phyloP scores from a whole-genome alignment of 2,329 filamentous ascomycete genomes.

The Penicillium palitans region DNA sequence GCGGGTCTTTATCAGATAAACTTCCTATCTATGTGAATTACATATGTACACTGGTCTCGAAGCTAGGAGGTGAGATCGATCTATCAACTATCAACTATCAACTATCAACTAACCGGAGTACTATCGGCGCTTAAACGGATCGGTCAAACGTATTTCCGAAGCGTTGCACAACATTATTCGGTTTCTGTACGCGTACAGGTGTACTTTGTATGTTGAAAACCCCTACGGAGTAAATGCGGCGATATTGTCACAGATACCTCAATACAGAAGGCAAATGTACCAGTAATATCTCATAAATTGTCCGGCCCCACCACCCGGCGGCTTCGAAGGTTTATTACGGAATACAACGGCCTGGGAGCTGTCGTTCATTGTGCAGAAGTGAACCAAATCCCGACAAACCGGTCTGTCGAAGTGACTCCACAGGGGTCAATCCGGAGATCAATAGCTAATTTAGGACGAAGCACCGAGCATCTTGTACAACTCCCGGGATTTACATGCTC shows the following conservation, averaged over 20 bases:
- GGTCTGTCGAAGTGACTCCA: neutral
- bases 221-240: neutral
- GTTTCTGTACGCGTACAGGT: too few relatives aligned
- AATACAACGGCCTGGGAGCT: neutral
- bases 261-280: neutral
- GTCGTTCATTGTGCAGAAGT: neutral
- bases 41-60: neutral
- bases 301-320: neutral
- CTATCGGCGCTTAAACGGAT: neutral
- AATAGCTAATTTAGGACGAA: neutral
- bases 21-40: neutral
- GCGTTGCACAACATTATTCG: neutral
- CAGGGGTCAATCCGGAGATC: neutral
- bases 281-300: neutral
- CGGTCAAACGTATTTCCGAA: neutral
- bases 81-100: too few relatives aligned
- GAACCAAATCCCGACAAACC: neutral
- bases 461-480: neutral
- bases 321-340: neutral
- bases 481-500: neutral
- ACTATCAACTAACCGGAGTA: too few relatives aligned
- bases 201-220: neutral
- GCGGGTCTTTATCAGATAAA: neutral
- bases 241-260: neutral
- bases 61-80: neutral